Conservation (phyloP, 2,329 filamentous ascomycete genomes). For the Arthroderma uncinatum region DNA sequence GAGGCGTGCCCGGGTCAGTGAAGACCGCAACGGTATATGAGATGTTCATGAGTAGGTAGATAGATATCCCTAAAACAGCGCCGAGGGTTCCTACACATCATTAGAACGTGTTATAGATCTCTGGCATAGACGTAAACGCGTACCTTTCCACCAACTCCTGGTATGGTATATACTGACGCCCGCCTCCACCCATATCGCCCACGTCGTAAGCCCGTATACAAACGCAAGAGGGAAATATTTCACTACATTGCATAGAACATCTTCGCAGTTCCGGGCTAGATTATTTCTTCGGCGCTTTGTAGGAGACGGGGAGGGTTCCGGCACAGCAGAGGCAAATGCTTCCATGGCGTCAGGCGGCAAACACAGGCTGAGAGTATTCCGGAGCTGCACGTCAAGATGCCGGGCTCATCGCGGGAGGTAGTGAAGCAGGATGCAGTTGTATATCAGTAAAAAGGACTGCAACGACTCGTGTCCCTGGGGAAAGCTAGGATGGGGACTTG, state of each 20-base stretch:
- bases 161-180: slow-evolving; percentile 53
- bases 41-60: slow-evolving; percentile 73
- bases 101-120: slow-evolving; percentile 6
- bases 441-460: not conserved
- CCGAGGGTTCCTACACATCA: slow-evolving; percentile 20
- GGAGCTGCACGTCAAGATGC: not conserved
- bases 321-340: slow-evolving; percentile 26
- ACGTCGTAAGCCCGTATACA: slow-evolving; percentile 80
- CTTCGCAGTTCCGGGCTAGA: slow-evolving; percentile 51
- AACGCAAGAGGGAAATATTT: slow-evolving; percentile 82
- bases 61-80: slow-evolving; percentile 48
- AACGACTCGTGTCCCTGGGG: not conserved
- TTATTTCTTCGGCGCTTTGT: slow-evolving; percentile 33
- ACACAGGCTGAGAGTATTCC: not conserved
- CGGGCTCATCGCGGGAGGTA: not conserved
- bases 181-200: slow-evolving; percentile 81
- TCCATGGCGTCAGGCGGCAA: slow-evolving; percentile 22
- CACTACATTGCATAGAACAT: slow-evolving; percentile 66
- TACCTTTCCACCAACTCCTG: slow-evolving; percentile 39
- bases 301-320: slow-evolving; percentile 28
- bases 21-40: slow-evolving; percentile 91
- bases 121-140: slow-evolving; percentile 5
- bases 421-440: not conserved
- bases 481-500: not conserved
- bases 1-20: slow-evolving; percentile 66